Conservation (phyloP, 2,329 filamentous ascomycete genomes). For the Claviceps monticola region DNA sequence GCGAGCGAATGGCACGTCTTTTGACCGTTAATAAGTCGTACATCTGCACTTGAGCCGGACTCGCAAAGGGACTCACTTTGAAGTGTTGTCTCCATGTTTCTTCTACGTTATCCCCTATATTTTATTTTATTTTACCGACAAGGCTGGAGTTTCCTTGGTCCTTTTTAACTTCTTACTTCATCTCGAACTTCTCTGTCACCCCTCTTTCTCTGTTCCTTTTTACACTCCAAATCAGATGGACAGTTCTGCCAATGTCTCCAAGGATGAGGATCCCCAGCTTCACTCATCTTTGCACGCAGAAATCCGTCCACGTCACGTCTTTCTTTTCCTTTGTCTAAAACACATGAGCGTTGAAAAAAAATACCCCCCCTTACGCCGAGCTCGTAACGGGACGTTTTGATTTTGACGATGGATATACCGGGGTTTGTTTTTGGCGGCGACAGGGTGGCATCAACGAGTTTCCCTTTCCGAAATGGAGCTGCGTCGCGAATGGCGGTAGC, state of each 20-base stretch:
- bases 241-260: not conserved
- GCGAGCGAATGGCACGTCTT: not conserved
- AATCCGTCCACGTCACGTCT: not conserved
- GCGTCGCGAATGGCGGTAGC: conserved; percentile 1
- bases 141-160: conserved; percentile 2
- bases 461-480: conserved; percentile 3
- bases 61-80: too few relatives aligned
- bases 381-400: conserved; percentile 1
- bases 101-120: not conserved
- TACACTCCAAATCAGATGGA: not conserved
- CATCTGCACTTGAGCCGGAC: not conserved
- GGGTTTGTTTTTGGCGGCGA: not conserved
- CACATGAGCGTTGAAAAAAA: conserved; percentile 1
- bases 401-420: conserved; percentile 1
- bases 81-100: not conserved
- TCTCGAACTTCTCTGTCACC: not conserved
- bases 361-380: conserved; percentile 2
- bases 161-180: not conserved
- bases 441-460: conserved; percentile 1
- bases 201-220: not conserved
- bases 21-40: not conserved
- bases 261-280: not conserved
- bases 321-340: conserved; percentile 6
- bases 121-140: not conserved
- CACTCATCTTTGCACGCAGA: not conserved